A percentile compares a stretch with the other conserved stretches of the same genome.
Conservation (phyloP, 805 yeast species). For the Nakazawaea ishiwadae region DNA sequence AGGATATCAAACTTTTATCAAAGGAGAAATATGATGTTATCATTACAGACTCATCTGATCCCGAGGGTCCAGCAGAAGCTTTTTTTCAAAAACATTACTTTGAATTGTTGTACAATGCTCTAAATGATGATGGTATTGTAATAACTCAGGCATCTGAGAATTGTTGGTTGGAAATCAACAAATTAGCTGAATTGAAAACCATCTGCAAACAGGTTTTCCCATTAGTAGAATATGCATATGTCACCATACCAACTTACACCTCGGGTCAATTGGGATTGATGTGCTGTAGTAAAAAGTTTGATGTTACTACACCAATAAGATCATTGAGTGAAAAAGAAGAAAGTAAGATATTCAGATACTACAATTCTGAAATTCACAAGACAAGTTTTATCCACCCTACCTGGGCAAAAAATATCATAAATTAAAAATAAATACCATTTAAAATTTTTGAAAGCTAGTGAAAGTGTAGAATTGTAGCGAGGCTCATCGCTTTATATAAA, state of each 20-base stretch:
- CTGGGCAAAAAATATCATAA: slow-evolving; percentile 49
- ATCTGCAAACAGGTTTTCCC: slow-evolving; percentile 87
- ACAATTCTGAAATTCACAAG: slow-evolving; percentile 76
- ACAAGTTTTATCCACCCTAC: slow-evolving; percentile 91
- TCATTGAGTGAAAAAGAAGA: slow-evolving; percentile 59
- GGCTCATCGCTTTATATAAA: too few species aligned
- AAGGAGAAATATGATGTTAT: slow-evolving; percentile 67
- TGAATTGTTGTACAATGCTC: slow-evolving; percentile 76
- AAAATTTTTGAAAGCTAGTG: too few species aligned
- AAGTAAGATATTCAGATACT: slow-evolving; percentile 66
- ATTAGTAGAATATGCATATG: slow-evolving; percentile 84
- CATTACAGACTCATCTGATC: slow-evolving; percentile 90
- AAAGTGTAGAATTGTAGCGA: too few species aligned
- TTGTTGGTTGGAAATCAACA: slow-evolving; percentile 86
- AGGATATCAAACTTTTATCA: slow-evolving; percentile 32
- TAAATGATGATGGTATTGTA: slow-evolving; percentile 86
- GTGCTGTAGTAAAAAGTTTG: slow-evolving; percentile 79
- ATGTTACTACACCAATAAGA: slow-evolving; percentile 69
- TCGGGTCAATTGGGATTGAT: slow-evolving; percentile 97
- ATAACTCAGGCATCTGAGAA: slow-evolving; percentile 90
- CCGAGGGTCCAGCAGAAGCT: slow-evolving; percentile 95
- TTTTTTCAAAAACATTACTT: slow-evolving; percentile 92
- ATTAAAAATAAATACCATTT: not conserved
- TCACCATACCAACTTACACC: slow-evolving; percentile 94
- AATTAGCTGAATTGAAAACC: slow-evolving; percentile 75